phyloP scores from a whole-genome alignment of 495 filamentous ascomycete species.

The Podospora pseudopauciseta region DNA sequence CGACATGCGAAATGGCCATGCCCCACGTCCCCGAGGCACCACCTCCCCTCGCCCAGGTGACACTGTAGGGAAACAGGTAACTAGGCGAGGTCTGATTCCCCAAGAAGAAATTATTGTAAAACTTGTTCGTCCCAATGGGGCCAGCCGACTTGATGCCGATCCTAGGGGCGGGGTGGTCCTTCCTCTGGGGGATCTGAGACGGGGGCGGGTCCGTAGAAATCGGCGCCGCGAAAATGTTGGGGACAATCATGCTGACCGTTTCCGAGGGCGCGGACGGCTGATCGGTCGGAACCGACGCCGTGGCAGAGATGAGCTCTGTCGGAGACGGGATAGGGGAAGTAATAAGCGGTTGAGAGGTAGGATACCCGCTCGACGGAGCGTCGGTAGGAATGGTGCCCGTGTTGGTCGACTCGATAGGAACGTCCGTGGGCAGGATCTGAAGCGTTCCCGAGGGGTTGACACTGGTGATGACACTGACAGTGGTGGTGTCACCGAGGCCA shows the following conservation, averaged over 20 bases:
- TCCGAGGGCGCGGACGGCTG: neutral
- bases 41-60: conserved; percentile 70
- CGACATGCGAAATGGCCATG: conserved; percentile 68
- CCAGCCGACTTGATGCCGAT: conserved; percentile 40
- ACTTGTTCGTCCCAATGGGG: conserved; percentile 81
- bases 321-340: conserved; percentile 22
- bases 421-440: conserved; percentile 19
- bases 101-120: conserved; percentile 86
- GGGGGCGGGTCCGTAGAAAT: conserved; percentile 59
- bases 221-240: conserved; percentile 52
- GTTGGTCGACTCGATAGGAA: conserved; percentile 12
- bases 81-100: conserved; percentile 64
- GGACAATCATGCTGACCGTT: conserved; percentile 22
- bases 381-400: conserved; percentile 19
- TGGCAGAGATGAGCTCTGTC: conserved; percentile 21
- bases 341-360: conserved; percentile 22
- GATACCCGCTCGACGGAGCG: conserved; percentile 22
- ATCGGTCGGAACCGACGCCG: neutral
- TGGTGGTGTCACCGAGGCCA: neutral
- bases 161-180: conserved; percentile 43
- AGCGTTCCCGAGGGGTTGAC: conserved; percentile 20
- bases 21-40: conserved; percentile 70
- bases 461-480: conserved; percentile 26
- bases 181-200: conserved; percentile 46
- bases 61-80: conserved; percentile 83